Evolutionary conservation across 495 filamentous ascomycete genomes (phyloP).

Genomic region (Daldinia concentrica): DNA sequence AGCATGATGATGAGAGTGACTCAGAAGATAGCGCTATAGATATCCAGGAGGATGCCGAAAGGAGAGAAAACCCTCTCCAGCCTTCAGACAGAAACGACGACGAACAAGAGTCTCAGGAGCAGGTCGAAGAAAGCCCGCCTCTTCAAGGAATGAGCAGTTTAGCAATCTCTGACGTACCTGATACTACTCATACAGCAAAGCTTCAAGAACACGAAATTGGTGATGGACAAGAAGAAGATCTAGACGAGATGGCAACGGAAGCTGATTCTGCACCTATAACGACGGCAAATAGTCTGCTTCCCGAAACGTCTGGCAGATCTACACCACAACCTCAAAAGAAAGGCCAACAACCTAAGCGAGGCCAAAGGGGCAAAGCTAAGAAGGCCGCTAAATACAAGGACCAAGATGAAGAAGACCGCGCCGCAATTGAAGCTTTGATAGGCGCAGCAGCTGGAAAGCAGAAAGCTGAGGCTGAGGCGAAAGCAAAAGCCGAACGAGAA

Average conservation of each 20-base stretch:
- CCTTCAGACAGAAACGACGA: slow-evolving; percentile 45
- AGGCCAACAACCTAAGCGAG: slow-evolving; percentile 65
- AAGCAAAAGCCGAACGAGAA: slow-evolving; percentile 60
- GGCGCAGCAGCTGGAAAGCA: slow-evolving; percentile 70
- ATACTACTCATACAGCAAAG: slow-evolving; percentile 4
- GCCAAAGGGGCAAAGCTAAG: slow-evolving; percentile 85
- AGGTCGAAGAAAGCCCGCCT: slow-evolving; percentile 31
- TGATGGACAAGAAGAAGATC: slow-evolving; percentile 37
- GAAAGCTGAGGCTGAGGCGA: slow-evolving; percentile 63
- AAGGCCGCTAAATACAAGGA: slow-evolving; percentile 92
- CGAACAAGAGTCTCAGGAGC: slow-evolving; percentile 30
- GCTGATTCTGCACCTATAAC: slow-evolving; percentile 31
- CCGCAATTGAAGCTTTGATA: slow-evolving; percentile 80
- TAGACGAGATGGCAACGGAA: slow-evolving; percentile 28
- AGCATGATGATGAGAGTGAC: slow-evolving; percentile 33
- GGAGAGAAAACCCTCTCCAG: slow-evolving; percentile 57
- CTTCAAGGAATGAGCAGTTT: slow-evolving; percentile 47
- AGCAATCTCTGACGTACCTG: slow-evolving; percentile 42
- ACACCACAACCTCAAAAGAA: slow-evolving; percentile 48
- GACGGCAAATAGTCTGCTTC: slow-evolving; percentile 21
- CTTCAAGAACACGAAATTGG: slow-evolving; percentile 25
- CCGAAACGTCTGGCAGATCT: slow-evolving; percentile 40
- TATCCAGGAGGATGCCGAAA: slow-evolving; percentile 43
- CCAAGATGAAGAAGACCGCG: slow-evolving; percentile 93
- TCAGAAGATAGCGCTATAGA: slow-evolving; percentile 36